Conservation (phyloP, 2,329 filamentous ascomycete species). For the Clarireedia homoeocarpa region DNA sequence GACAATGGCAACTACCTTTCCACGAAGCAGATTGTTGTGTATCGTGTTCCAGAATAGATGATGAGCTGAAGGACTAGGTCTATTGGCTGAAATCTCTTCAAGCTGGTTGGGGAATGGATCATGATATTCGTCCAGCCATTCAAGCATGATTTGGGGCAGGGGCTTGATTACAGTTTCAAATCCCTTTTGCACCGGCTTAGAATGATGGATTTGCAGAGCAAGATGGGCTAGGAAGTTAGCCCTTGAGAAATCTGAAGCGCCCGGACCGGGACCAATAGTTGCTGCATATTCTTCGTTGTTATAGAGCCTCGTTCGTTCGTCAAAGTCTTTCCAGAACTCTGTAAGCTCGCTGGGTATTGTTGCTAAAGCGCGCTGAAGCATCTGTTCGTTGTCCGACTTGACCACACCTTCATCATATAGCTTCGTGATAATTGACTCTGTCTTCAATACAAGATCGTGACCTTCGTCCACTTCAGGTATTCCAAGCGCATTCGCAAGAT, state of each 20-base stretch:
- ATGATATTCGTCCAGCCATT: conserved; percentile 75
- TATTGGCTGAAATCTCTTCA: conserved; percentile 52
- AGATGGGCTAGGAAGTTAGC: conserved; percentile 73
- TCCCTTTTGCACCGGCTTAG: conserved; percentile 33
- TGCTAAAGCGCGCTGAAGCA: conserved; percentile 49
- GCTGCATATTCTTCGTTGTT: conserved; percentile 46
- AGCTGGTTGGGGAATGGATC: conserved; percentile 63
- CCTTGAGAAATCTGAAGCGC: conserved; percentile 59
- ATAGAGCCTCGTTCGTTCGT: conserved; percentile 37
- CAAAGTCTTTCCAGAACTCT: conserved; percentile 47
- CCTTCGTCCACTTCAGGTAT: conserved; percentile 59
- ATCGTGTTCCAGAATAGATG: conserved; percentile 78
- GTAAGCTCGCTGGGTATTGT: conserved; percentile 44
- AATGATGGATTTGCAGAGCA: conserved; percentile 72
- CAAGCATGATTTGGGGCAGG: conserved; percentile 69
- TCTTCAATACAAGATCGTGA: conserved; percentile 63
- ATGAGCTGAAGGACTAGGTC: conserved; percentile 69
- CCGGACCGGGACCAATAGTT: conserved; percentile 57
- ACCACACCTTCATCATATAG: conserved; percentile 58
- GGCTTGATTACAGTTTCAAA: conserved; percentile 35
- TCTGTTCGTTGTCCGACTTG: conserved; percentile 45
- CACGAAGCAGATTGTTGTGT: conserved; percentile 66
- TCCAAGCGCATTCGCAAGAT: conserved; percentile 52
- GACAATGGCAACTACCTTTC: conserved; percentile 61
- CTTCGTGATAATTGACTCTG: conserved; percentile 60